These are phyloP conservation scores for Populus hybrid DNA, from an alignment of 441 rosid genomes.

Conservation along the genomic window DNA sequence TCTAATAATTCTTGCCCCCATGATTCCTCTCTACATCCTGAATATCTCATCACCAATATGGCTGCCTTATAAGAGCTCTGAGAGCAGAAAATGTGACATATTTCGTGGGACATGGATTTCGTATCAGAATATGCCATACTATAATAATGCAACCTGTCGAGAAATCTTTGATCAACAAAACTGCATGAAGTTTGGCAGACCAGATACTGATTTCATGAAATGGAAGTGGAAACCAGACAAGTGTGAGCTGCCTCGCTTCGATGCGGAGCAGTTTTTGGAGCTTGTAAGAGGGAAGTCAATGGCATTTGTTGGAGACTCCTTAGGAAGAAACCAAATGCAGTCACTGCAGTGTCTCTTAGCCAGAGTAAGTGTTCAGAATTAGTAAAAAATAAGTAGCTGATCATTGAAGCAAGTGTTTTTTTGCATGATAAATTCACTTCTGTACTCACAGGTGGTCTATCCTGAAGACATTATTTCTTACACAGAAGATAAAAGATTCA, in stretches of 20 bases:
- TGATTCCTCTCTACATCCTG: slow-evolving; percentile 29
- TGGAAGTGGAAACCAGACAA: slow-evolving; percentile 80
- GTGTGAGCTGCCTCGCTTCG: slow-evolving; percentile 63
- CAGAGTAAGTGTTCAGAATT: slow-evolving; percentile 33
- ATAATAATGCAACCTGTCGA: slow-evolving; percentile 52
- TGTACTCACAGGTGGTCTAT: slow-evolving; percentile 41
- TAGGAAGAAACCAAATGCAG: slow-evolving; percentile 85
- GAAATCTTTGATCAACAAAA: slow-evolving; percentile 65
- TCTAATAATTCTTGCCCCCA: slow-evolving; percentile 30
- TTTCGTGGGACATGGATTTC: slow-evolving; percentile 64
- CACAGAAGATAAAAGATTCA: slow-evolving; percentile 33
- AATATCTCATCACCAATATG: slow-evolving; percentile 11
- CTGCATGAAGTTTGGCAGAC: slow-evolving; percentile 70
- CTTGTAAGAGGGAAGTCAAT: slow-evolving; percentile 69
- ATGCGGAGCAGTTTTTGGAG: slow-evolving; percentile 57
- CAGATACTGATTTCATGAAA: slow-evolving; percentile 61
- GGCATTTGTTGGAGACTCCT: slow-evolving; percentile 81
- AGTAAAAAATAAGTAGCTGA: neutral
- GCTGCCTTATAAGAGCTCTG: slow-evolving; percentile 14
- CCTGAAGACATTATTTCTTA: slow-evolving; percentile 48
- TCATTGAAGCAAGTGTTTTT: neutral
- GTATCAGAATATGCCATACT: slow-evolving; percentile 48
- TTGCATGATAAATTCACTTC: neutral
- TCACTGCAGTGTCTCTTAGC: slow-evolving; percentile 74
- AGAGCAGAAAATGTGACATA: slow-evolving; percentile 42